Percentiles rank a stretch among this genome's conserved stretches.
Evolutionary conservation across 2,329 filamentous ascomycete species (phyloP).

Genomic region (Penicillium sp.): DNA sequence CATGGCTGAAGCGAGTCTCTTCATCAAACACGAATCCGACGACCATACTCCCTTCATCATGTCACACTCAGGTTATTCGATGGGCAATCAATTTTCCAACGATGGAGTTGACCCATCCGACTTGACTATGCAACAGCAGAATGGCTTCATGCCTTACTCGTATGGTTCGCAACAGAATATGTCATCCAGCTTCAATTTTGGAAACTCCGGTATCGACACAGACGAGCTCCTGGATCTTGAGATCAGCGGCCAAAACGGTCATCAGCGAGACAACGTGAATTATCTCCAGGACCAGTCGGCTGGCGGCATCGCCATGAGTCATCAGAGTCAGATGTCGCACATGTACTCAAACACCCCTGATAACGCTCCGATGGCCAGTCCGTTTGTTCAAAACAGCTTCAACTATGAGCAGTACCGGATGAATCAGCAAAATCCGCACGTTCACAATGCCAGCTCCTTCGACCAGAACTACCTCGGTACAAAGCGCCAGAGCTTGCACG

Average conservation of each 20-base stretch:
- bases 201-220: conserved; percentile 76
- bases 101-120: conserved; percentile 80
- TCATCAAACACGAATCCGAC: conserved; percentile 68
- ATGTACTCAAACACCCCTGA: conserved; percentile 91
- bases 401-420: conserved; percentile 72
- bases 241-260: conserved; percentile 42
- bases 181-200: conserved; percentile 71
- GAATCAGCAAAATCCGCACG: conserved; percentile 49
- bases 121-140: conserved; percentile 65
- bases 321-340: conserved; percentile 66
- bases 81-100: conserved; percentile 57
- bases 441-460: conserved; percentile 44
- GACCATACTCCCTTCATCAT: conserved; percentile 57
- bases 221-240: conserved; percentile 77
- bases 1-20: conserved; percentile 59
- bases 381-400: conserved; percentile 73
- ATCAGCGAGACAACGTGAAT: conserved; percentile 37
- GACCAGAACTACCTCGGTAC: conserved; percentile 59
- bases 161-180: conserved; percentile 65
- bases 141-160: conserved; percentile 54
- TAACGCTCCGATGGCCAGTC: conserved; percentile 86
- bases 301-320: conserved; percentile 58
- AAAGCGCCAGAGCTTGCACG: conserved; percentile 62
- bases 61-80: conserved; percentile 51
- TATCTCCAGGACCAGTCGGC: conserved; percentile 54